phyloP scores from a whole-genome alignment of 139 green algal genomes.

The Micractinium conductrix region DNA sequence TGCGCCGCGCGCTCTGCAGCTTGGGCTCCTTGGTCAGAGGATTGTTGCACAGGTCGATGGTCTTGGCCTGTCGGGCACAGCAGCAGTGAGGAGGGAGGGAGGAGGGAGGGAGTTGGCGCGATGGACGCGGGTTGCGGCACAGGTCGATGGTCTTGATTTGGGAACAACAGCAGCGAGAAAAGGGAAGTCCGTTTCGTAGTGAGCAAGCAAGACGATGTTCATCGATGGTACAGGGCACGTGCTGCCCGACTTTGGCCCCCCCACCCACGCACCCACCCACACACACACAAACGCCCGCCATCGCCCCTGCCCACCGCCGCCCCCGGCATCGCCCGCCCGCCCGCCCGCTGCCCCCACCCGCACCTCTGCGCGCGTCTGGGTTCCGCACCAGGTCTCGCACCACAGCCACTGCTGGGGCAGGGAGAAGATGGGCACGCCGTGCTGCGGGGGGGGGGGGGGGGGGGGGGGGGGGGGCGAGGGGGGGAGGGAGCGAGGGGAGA shows the following conservation, averaged over 20 bases:
- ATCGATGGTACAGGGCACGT: too few relatives aligned
- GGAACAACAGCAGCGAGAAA: too few relatives aligned
- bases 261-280: too few relatives aligned
- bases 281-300: too few relatives aligned
- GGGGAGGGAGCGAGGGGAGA: neutral
- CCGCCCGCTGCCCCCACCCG: neutral
- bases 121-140: conserved; percentile 99
- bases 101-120: conserved; percentile 31
- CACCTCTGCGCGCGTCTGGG: conserved; percentile 65
- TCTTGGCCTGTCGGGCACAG: conserved; percentile 75
- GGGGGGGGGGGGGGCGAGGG: neutral
- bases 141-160: conserved; percentile 97
- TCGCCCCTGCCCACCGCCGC: too few relatives aligned
- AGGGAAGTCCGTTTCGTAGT: too few relatives aligned
- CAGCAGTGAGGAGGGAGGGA: neutral
- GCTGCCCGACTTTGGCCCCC: too few relatives aligned
- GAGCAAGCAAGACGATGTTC: too few relatives aligned
- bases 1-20: conserved; percentile 87
- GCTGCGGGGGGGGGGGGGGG: conserved; percentile 45
- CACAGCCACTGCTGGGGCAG: conserved; percentile 98
- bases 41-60: conserved; percentile 99
- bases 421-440: conserved; percentile 88
- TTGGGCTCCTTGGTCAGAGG: conserved; percentile 99
- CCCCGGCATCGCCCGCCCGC: too few relatives aligned
- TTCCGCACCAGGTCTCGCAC: conserved; percentile 99